A percentile compares a stretch with the other conserved stretches of the same genome.
These are phyloP conservation scores for Globisporangium polare DNA, from an alignment of 352 stramenopile species.

Conservation along the genomic window DNA sequence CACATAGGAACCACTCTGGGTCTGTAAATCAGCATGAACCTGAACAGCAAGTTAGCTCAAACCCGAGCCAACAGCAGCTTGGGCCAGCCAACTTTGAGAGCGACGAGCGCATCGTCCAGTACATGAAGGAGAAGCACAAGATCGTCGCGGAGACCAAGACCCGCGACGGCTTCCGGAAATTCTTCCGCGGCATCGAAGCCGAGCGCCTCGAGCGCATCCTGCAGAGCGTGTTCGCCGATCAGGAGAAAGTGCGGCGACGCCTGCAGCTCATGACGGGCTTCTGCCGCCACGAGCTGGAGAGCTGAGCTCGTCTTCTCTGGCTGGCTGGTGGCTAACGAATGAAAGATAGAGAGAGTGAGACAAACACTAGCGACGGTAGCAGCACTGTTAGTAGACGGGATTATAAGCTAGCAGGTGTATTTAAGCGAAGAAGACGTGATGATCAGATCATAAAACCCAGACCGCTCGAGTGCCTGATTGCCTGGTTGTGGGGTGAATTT, in stretches of 20 bases:
- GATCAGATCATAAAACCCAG: background rate
- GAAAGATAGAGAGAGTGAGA: background rate
- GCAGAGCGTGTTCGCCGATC: slow-evolving; percentile 39
- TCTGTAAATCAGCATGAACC: slow-evolving; percentile 12
- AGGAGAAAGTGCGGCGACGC: slow-evolving; percentile 51
- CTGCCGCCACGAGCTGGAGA: slow-evolving; percentile 27
- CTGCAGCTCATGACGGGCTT: slow-evolving; percentile 68
- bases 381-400: background rate
- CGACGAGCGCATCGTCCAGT: slow-evolving; percentile 45
- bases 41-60: slow-evolving; percentile 9
- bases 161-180: slow-evolving; percentile 63
- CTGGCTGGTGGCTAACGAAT: slow-evolving; percentile 3
- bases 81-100: slow-evolving; percentile 39
- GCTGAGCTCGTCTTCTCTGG: background rate
- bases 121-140: slow-evolving; percentile 46
- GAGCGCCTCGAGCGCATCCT: slow-evolving; percentile 47
- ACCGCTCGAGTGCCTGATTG: background rate
- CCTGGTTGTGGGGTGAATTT: background rate
- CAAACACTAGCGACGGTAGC: background rate
- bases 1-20: background rate
- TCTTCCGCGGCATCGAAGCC: slow-evolving; percentile 56
- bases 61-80: slow-evolving; percentile 9
- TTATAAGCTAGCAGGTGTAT: background rate
- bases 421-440: background rate
- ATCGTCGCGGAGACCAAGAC: slow-evolving; percentile 55